These are phyloP conservation scores for Cutaneotrichosporon mucoides DNA, from an alignment of 1,284 basidiomycete species.

Conservation along the genomic window DNA sequence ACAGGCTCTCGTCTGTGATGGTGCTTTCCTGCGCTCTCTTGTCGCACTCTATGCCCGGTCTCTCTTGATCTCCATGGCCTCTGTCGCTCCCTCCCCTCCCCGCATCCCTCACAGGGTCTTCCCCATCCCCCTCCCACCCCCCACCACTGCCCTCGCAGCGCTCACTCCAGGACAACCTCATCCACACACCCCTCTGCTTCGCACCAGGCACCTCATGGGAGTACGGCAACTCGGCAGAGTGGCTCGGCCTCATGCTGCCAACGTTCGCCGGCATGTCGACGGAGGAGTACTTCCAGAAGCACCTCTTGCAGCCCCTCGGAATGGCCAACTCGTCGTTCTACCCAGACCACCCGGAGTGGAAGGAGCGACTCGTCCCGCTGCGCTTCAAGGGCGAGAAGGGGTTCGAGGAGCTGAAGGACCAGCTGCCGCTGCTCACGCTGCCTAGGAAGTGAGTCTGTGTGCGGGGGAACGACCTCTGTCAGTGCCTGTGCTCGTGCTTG, in stretches of 20 bases:
- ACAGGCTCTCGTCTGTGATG: no score
- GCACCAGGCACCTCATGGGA: constrained; percentile 26
- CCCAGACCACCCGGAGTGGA: constrained; percentile 23
- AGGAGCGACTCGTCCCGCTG: constrained; percentile 23
- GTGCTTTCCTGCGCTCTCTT: no score
- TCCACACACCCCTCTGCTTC: constrained; percentile 31
- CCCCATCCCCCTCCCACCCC: no score
- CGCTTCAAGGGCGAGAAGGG: constrained; percentile 12
- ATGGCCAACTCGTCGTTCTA: constrained; percentile 36
- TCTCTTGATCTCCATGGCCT: no score
- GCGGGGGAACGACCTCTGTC: no score
- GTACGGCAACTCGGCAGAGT: constrained; percentile 39
- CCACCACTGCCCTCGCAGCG: no score
- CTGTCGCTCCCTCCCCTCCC: no score
- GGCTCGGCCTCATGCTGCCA: constrained; percentile 37
- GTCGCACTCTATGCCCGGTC: no score
- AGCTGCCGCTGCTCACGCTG: constrained; percentile 23
- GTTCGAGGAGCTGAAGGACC: constrained; percentile 23
- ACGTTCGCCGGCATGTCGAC: constrained; percentile 14
- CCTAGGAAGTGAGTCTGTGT: constrained; percentile 26
- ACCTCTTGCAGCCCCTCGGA: constrained; percentile 31
- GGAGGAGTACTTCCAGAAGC: constrained; percentile 30
- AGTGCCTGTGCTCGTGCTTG: no score
- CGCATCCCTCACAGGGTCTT: no score
- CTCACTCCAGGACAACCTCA: constrained; percentile 29